phyloP scores from a whole-genome alignment of 2,329 filamentous ascomycete species.

The Alternaria sp. region DNA sequence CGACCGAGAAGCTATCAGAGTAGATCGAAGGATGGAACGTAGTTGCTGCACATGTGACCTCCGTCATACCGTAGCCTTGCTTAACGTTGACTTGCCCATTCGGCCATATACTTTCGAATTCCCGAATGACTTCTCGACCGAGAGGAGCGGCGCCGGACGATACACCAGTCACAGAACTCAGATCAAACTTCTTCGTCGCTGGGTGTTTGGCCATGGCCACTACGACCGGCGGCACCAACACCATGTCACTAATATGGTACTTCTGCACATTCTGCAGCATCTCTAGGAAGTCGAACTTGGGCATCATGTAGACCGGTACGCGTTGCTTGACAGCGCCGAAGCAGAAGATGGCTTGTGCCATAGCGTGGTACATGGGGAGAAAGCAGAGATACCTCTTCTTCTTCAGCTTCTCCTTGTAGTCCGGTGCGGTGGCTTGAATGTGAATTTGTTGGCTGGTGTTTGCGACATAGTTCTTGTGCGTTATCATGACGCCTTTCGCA shows the following conservation, averaged over 20 bases:
- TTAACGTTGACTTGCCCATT: slow-evolving; percentile 61
- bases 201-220: slow-evolving; percentile 78
- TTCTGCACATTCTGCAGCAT: slow-evolving; percentile 74
- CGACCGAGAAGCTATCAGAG: slow-evolving; percentile 63
- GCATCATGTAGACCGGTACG: slow-evolving; percentile 81
- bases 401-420: slow-evolving; percentile 57
- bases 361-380: slow-evolving; percentile 68
- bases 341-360: slow-evolving; percentile 73
- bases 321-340: slow-evolving; percentile 65
- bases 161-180: slow-evolving; percentile 70
- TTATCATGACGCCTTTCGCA: slow-evolving; percentile 84
- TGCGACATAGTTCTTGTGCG: slow-evolving; percentile 78
- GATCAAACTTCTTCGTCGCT: slow-evolving; percentile 69
- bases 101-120: slow-evolving; percentile 67
- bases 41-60: slow-evolving; percentile 75
- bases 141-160: slow-evolving; percentile 74
- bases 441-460: slow-evolving; percentile 71
- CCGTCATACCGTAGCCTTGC: slow-evolving; percentile 92
- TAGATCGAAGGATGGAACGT: slow-evolving; percentile 67
- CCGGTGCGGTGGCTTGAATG: slow-evolving; percentile 57
- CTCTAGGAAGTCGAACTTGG: slow-evolving; percentile 76
- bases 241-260: slow-evolving; percentile 73
- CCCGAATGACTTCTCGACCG: slow-evolving; percentile 53
- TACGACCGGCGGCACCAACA: slow-evolving; percentile 78
- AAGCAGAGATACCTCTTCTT: slow-evolving; percentile 67